Base-by-base conservation (phyloP, 352 stramenopile species). In the Globisporangium ultimum region DNA sequence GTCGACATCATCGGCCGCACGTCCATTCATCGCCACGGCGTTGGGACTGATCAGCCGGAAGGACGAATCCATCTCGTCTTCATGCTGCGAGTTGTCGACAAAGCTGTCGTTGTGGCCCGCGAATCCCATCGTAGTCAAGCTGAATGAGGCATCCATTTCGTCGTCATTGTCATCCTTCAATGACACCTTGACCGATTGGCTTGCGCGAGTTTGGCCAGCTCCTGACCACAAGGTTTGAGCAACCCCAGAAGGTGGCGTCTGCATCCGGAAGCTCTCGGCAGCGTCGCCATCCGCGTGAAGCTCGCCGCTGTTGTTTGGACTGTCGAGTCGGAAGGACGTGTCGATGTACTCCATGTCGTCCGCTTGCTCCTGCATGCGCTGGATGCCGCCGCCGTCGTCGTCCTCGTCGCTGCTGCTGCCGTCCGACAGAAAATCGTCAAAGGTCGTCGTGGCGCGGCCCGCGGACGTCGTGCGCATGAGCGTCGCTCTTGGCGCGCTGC, bases 311-410 rank as follows among this genome's bases (percentile, higher is more conserved):
- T 24, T 20, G 46, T 61, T 61, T 2, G 58, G 57, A 6, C 63
- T 58, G 14, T 68, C 58, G 58, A 76, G 55, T 45, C 58, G 62
- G 60, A 80, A 71, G 34, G 60, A 55, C 55, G 64, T 67, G 48
- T 73, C 58, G 20, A 75, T 54, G 63, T 76, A 81, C 36, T 55
- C 52, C 59, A 75, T 68, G 60, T 85, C 76, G 58, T 85, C 76
- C 6, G 71, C 73, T 45, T 85, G 71, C 52, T 70, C 61, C 62
- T 82, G 72, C 75, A 85, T 85, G 38, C 75, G 66, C 53, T 67
- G 22, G 24, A 82, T 10, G 0, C 42, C 58, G 8, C 61, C 41
- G 13, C 58, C 64, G 11, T 70, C 61, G 21, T 66, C 65, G 46
- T 74, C 64, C 24, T 80, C 64, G 43, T 70, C 66, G 48, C 42